Percentiles rank a stretch among this genome's conserved stretches.
Evolutionary conservation across 768 basidiomycete genomes (phyloP).

Genomic region (Hysterangium stoloniferum): DNA sequence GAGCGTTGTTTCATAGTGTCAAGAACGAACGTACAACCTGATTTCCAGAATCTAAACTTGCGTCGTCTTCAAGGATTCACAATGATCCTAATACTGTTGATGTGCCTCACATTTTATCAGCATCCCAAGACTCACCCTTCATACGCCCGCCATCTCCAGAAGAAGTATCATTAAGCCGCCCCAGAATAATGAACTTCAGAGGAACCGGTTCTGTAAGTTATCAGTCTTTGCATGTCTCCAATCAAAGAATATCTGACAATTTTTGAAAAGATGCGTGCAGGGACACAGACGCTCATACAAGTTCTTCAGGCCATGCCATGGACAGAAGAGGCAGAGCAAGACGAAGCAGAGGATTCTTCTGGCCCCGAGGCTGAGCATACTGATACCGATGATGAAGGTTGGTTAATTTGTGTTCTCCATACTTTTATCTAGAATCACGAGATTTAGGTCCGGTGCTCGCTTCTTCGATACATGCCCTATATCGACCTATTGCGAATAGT

Average conservation of each 20-base stretch:
- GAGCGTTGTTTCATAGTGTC: too few relatives aligned
- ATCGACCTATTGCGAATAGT: constrained; percentile 69
- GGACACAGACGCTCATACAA: constrained; percentile 85
- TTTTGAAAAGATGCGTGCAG: constrained; percentile 67
- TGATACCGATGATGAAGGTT: constrained; percentile 16
- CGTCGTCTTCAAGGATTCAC: too few relatives aligned
- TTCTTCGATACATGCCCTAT: constrained; percentile 84
- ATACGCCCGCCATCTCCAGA: constrained; percentile 69
- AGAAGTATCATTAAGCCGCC: constrained; percentile 27
- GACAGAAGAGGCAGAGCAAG: constrained; percentile 61
- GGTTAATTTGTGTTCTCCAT: not conserved
- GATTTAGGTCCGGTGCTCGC: constrained; percentile 33
- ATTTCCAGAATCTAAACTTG: too few relatives aligned
- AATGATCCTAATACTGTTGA: not conserved
- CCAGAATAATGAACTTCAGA: constrained; percentile 46
- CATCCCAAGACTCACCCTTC: constrained; percentile 46
- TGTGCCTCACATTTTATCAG: not conserved
- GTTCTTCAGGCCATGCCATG: constrained; percentile 81
- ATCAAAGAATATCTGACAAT: too few relatives aligned
- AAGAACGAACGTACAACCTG: too few relatives aligned
- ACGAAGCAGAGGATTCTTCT: constrained; percentile 53
- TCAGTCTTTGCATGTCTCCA: not conserved
- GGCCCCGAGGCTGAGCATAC: constrained; percentile 57
- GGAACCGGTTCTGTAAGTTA: constrained; percentile 63
- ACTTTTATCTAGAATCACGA: constrained; percentile 1